Base-by-base conservation (phyloP, 2,329 filamentous ascomycete species). In the Claviceps sorghi region DNA sequence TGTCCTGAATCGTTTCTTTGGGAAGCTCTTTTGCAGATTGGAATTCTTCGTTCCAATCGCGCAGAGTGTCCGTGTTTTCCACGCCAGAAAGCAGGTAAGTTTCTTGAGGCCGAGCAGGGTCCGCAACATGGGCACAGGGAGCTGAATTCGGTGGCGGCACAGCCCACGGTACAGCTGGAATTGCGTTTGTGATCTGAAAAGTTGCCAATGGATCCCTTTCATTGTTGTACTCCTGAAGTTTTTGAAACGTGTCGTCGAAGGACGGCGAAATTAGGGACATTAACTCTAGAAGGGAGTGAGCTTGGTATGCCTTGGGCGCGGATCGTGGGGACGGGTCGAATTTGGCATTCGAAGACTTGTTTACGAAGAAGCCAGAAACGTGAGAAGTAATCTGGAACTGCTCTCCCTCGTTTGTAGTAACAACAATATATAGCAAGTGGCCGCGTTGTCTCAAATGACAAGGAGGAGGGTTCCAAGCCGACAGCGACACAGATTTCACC, bases 1-100 rank as follows among this genome's bases (percentile, higher is more conserved):
- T 83, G 64, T 98, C 93, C 67, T 96, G 91, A 11, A 98, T 86
- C 8, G 83, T 88, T 58, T 96, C 91, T 64, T 89, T 91, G 36
- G 91, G 90, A 57, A 98, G 78, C 68, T 98, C 93, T 61, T 88
- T 84, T 11, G 93, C 95, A 2, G 91, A 95, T 68, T 98, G 93
- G 65, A 98, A 95, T 65, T 98, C 93, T 67, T 98, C 93, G 61
- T 98, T 98, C 91, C 94, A 98, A 68, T 98, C 93, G 54, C 93
- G 82, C 57, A 98, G 74, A 4, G 89, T 95, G 64, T 98, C 93
- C 0, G 88, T 88, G 65, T 91, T 95, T 63, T 98, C 93, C 29
- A 90, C 83, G 32, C 94, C 94, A 21, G 87, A 80, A 55, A 97
- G 82, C 55, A 98, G 74, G 65, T 88, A 96, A 48, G 86, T 87